Evolutionary conservation across 2,329 filamentous ascomycete species (phyloP).

Genomic region (Aspergillus quadricinctus): DNA sequence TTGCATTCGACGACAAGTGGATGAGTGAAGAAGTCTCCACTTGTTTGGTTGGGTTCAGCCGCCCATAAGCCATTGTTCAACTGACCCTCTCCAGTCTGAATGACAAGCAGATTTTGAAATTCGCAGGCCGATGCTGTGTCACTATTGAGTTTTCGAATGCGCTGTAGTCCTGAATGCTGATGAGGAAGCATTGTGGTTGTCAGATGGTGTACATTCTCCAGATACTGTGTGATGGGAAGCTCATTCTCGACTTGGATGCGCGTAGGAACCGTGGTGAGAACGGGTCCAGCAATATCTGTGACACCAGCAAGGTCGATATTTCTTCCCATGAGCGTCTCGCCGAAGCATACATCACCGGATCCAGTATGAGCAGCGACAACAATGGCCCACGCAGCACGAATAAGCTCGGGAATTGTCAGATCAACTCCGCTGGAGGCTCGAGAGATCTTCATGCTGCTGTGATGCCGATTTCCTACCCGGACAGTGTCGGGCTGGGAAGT

Average conservation of each 20-base stretch:
- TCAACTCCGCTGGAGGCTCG: conserved; percentile 16
- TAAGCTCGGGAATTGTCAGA: conserved; percentile 46
- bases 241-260: conserved; percentile 37
- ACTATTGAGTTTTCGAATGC: conserved; percentile 51
- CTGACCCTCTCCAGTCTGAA: conserved; percentile 30
- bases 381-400: conserved; percentile 52
- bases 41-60: conserved; percentile 47
- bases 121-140: conserved; percentile 43
- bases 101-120: conserved; percentile 46
- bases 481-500: conserved; percentile 15
- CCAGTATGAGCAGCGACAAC: conserved; percentile 48
- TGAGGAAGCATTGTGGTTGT: conserved; percentile 57
- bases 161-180: conserved; percentile 58
- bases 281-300: conserved; percentile 45
- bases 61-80: conserved; percentile 26
- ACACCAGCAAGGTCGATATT: conserved; percentile 49
- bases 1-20: conserved; percentile 64
- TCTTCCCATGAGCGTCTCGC: conserved; percentile 51
- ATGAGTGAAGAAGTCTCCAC: conserved; percentile 56
- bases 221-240: conserved; percentile 44
- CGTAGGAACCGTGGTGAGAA: conserved; percentile 33
- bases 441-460: conserved; percentile 20
- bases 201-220: conserved; percentile 54
- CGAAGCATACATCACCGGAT: conserved; percentile 48
- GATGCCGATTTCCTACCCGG: conserved; percentile 22